A percentile compares a stretch with the other conserved stretches of the same genome.
Evolutionary conservation across 1,284 basidiomycete species (phyloP).

Genomic region (Schizophyllum commune): DNA sequence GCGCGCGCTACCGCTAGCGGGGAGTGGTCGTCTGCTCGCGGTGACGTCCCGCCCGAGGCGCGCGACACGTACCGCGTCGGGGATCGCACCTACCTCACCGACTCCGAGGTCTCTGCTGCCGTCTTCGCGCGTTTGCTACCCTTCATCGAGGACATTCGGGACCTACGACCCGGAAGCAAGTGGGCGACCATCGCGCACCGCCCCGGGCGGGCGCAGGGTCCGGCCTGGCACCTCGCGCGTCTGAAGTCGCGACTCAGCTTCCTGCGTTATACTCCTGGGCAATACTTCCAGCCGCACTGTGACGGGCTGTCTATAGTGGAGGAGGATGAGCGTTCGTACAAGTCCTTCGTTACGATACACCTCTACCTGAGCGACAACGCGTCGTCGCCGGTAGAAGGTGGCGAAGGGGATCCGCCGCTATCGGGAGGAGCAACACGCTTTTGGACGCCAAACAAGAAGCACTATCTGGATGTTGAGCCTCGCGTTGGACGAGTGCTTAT

Average conservation of each 20-base stretch:
- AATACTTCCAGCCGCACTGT: slow-evolving; percentile 34
- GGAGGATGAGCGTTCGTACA: slow-evolving; percentile 16
- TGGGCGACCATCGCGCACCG: slow-evolving; percentile 27
- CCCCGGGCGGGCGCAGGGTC: slow-evolving; percentile 22
- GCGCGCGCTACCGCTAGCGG: slow-evolving; percentile 17
- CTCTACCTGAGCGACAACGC: slow-evolving; percentile 27
- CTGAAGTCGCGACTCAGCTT: slow-evolving; percentile 31
- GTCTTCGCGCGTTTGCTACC: slow-evolving; percentile 25
- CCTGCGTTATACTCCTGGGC: slow-evolving; percentile 31
- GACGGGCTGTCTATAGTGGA: slow-evolving; percentile 25
- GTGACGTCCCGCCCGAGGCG: background rate
- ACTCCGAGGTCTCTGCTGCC: slow-evolving; percentile 17
- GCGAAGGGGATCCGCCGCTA: slow-evolving; percentile 12
- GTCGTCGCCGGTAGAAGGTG: background rate
- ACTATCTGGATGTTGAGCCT: slow-evolving; percentile 28
- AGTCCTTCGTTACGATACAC: slow-evolving; percentile 32
- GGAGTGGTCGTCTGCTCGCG: slow-evolving; percentile 19
- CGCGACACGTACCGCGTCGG: slow-evolving; percentile 24
- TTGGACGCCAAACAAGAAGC: slow-evolving; percentile 29
- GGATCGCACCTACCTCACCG: slow-evolving; percentile 22
- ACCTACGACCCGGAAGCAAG: slow-evolving; percentile 18
- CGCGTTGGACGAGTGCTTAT: slow-evolving; percentile 28
- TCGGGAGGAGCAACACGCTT: slow-evolving; percentile 30
- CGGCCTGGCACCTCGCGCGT: slow-evolving; percentile 25
- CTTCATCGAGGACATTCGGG: slow-evolving; percentile 22